A percentile compares a stretch with the other conserved stretches of the same genome.
Evolutionary conservation across 148 eudicot genomes (phyloP).

Genomic region (Chenopodium suecicum): DNA sequence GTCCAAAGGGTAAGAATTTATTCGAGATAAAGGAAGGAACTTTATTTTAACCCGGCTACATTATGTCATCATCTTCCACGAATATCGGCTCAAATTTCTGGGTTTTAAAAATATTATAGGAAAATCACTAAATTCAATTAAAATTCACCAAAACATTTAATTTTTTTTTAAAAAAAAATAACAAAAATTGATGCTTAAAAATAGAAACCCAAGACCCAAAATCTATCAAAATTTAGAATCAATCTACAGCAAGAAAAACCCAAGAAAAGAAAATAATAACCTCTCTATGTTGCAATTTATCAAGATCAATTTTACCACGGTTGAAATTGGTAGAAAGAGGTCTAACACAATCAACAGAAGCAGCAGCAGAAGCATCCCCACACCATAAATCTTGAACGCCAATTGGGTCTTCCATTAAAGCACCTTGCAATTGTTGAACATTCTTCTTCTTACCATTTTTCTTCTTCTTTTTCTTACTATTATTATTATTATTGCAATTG

Average conservation of each 20-base stretch:
- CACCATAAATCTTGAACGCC: conserved; percentile 81
- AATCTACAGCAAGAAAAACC: not conserved
- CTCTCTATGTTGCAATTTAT: conserved; percentile 50
- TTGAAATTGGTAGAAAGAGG: conserved; percentile 22
- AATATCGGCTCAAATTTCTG: not conserved
- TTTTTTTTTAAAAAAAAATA: no score
- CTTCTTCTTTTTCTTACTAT: conserved; percentile 34
- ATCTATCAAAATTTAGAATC: not conserved
- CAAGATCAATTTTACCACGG: conserved; percentile 54
- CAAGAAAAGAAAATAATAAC: conserved; percentile 22
- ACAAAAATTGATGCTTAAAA: not conserved
- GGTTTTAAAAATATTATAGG: not conserved
- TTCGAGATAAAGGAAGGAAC: no score
- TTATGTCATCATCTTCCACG: no score
- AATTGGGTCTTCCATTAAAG: conserved; percentile 21
- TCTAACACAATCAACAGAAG: conserved; percentile 62
- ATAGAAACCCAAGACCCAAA: conserved; percentile 13
- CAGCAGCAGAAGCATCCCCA: conserved; percentile 74
- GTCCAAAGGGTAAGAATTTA: no score
- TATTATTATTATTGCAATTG: conserved; percentile 22
- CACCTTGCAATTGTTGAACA: conserved; percentile 25
- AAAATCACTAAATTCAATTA: not conserved
- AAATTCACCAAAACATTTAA: not conserved
- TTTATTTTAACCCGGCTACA: not conserved
- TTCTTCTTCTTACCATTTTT: conserved; percentile 37